Base-by-base conservation (phyloP, 2,329 filamentous ascomycete genomes). In the Fusarium equiseti region DNA sequence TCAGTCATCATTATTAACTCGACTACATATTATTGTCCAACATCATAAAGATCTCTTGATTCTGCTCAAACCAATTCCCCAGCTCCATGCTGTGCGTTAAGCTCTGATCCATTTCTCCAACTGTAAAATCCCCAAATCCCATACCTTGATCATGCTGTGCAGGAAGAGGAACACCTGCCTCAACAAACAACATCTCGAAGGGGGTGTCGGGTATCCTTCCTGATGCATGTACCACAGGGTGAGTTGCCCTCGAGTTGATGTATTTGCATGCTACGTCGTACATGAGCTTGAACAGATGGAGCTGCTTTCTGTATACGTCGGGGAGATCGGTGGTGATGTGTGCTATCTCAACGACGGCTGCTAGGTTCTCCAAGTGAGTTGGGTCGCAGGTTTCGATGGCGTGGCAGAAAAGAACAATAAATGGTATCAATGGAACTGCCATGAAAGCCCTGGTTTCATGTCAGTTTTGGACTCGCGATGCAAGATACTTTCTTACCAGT, bases 11-110 rank as follows among this genome's bases (percentile, higher is more conserved):
- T 6, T 35, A 12, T 13, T 15, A 0, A 8, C 4, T 10, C 2
- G 13, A 20, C n/a, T 44, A 7, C 8, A 40, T 20, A 10, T 59
- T 26, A 7, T 42, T 64, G 4, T 64, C 60, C 8, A 64, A 3
- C 59, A 64, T 64, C 62, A 59, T 64, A 1, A 65, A 65, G 5
- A 64, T 64, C 6, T 64, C 62, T 9, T 65, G 60, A 6, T 64
- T 64, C 18, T 64, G 60, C 13, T 65, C 60, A 13, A 65, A 64
- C 62, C 62, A 64, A 11, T 65, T 65, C 0, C 60, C 59, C 1
- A 64, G 5, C 6, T 59, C 62, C 44, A 64, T 64, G 2, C 45
- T 40, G 24, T 50, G 44, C 1, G 43, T 63, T 6, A 50, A 29
- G 5, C 5, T 7, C 6, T 11, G 9, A 32, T 26, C 26, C 31